These are phyloP conservation scores for Antrodiella citrinella DNA, from an alignment of 768 basidiomycete species.

Conservation along the genomic window DNA sequence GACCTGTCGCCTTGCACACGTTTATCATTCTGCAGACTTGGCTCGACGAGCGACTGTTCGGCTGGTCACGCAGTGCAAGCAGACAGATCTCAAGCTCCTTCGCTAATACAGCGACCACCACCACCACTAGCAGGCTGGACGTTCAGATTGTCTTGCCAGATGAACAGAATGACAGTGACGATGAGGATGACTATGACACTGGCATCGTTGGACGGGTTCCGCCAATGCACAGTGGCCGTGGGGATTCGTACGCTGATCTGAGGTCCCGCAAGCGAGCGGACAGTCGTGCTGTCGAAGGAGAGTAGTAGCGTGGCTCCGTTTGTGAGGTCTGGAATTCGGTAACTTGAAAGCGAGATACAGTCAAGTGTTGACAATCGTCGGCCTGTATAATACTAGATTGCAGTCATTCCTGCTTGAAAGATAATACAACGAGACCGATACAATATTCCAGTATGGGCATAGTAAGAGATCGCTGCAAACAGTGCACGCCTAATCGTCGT, in stretches of 20 bases:
- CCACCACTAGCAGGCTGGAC: slow-evolving; percentile 53
- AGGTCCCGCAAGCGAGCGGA: slow-evolving; percentile 20
- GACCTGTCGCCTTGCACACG: too few relatives aligned
- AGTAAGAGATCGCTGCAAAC: not conserved
- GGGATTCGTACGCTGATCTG: slow-evolving; percentile 4
- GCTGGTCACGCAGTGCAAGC: slow-evolving; percentile 58
- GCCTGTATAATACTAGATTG: not conserved
- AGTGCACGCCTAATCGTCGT: slow-evolving; percentile 5
- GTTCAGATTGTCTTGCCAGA: slow-evolving; percentile 65
- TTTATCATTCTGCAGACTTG: slow-evolving; percentile 42
- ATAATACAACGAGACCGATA: not conserved
- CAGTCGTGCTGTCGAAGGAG: slow-evolving; percentile 24
- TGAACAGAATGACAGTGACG: slow-evolving; percentile 74
- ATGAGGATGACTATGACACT: slow-evolving; percentile 83
- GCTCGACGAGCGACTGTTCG: slow-evolving; percentile 89
- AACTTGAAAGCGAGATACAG: not conserved
- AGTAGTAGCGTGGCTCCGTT: not conserved
- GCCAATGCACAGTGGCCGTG: not conserved
- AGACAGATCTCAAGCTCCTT: too few relatives aligned
- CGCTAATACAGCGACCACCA: too few relatives aligned
- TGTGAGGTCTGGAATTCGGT: not conserved
- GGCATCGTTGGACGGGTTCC: too few relatives aligned
- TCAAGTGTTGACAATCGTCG: not conserved
- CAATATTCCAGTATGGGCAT: not conserved
- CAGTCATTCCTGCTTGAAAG: not conserved